A percentile compares a stretch with the other conserved stretches of the same genome.
These are phyloP conservation scores for Cylindrodendrum hubeiense DNA, from an alignment of 2,329 filamentous ascomycete genomes.

Conservation along the genomic window DNA sequence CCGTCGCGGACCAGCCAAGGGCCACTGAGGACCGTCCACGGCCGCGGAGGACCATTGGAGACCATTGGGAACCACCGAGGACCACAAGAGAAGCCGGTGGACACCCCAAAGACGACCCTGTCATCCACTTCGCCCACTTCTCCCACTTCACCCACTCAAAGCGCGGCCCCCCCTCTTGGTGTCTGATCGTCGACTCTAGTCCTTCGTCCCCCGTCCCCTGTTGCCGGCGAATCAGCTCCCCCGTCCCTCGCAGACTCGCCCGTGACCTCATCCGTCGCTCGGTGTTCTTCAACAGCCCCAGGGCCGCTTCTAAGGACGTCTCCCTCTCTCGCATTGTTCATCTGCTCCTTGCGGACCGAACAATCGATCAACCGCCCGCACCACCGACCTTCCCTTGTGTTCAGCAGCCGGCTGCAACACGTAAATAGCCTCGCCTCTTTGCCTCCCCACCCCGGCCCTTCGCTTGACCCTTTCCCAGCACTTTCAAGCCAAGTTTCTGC, in stretches of 20 bases:
- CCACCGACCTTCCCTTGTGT: constrained; percentile 39
- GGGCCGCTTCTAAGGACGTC: constrained; percentile 34
- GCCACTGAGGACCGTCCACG: constrained; percentile 28
- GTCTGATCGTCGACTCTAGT: constrained; percentile 44
- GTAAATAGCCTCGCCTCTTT: constrained; percentile 34
- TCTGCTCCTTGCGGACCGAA: constrained; percentile 45
- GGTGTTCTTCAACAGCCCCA: constrained; percentile 43
- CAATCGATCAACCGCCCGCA: constrained; percentile 41
- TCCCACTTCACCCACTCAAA: constrained; percentile 29
- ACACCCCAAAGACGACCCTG: constrained; percentile 12
- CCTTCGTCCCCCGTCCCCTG: constrained; percentile 32
- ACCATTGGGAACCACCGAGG: constrained; percentile 37
- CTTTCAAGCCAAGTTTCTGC: constrained; percentile 43
- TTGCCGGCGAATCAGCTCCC: constrained; percentile 41
- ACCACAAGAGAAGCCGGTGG: constrained; percentile 41
- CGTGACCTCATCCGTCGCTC: constrained; percentile 45
- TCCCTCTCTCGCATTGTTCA: constrained; percentile 42
- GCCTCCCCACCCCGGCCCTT: constrained; percentile 38
- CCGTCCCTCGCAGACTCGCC: constrained; percentile 37
- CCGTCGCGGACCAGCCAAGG: constrained; percentile 30
- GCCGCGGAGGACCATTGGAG: constrained; percentile 30
- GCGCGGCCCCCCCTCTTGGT: constrained; percentile 40
- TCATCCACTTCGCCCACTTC: constrained; percentile 32
- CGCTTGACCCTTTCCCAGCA: constrained; percentile 35
- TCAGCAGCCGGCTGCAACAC: constrained; percentile 48